Evolutionary conservation across 108 stramenopile genomes (phyloP).

Genomic region (Nannochloropsis gaditana): DNA sequence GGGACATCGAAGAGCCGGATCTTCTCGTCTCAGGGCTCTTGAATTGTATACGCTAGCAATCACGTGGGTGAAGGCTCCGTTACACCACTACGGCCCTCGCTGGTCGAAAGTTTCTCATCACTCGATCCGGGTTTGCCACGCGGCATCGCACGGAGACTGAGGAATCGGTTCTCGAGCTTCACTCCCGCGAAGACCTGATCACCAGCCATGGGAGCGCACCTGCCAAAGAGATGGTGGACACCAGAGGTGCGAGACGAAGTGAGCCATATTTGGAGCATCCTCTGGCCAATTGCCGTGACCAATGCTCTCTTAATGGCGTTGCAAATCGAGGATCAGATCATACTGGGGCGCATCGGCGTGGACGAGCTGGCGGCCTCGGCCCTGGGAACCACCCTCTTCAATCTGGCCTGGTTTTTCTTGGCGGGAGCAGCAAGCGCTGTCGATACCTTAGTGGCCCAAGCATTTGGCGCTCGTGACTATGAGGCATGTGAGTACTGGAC

Average conservation of each 20-base stretch:
- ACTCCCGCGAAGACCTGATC: too few relatives aligned
- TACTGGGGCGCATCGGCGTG: neutral
- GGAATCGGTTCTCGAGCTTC: too few relatives aligned
- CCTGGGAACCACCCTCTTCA: neutral
- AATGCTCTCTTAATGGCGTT: conserved; percentile 5
- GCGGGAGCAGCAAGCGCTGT: neutral
- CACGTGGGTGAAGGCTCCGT: too few relatives aligned
- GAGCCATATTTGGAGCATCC: conserved; percentile 2
- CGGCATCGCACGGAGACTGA: too few relatives aligned
- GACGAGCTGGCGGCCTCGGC: neutral
- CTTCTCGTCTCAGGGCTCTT: too few relatives aligned
- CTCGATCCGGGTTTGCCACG: too few relatives aligned
- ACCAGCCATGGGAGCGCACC: neutral
- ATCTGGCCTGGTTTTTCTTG: neutral
- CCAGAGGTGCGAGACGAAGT: neutral
- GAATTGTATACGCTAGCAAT: too few relatives aligned
- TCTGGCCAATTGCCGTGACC: neutral
- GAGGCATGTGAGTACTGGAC: neutral
- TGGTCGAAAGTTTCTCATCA: too few relatives aligned
- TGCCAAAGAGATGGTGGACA: neutral
- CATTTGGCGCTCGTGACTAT: conserved; percentile 15
- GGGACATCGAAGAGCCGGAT: too few relatives aligned
- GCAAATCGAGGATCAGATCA: conserved; percentile 15
- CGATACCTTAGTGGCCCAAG: neutral
- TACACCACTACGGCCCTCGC: too few relatives aligned